phyloP scores from a whole-genome alignment of 2,329 filamentous ascomycete species.

The Fusarium odoratissimum region DNA sequence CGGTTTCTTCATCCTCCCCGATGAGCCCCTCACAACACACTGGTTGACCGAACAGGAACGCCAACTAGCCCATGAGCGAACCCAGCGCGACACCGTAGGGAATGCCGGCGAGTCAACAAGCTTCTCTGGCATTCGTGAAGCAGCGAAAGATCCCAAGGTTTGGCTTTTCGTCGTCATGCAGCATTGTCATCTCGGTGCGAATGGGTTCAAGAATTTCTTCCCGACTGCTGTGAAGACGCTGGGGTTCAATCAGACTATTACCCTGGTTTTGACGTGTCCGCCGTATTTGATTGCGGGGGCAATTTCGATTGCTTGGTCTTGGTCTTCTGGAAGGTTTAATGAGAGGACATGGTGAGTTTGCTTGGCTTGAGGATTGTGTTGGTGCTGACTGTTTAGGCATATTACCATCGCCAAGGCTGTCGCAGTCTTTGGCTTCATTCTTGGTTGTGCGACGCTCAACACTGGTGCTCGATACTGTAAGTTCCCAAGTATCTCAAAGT shows the following conservation, averaged over 20 bases:
- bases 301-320: constrained; percentile 35
- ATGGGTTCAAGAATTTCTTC: constrained; percentile 55
- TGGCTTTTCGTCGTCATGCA: constrained; percentile 63
- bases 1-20: constrained; percentile 44
- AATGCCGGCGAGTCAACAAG: constrained; percentile 53
- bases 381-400: constrained; percentile 43
- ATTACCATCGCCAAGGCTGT: constrained; percentile 56
- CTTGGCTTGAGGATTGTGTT: accelerated
- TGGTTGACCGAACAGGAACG: constrained; percentile 57
- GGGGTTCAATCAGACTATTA: constrained; percentile 40
- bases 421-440: constrained; percentile 48
- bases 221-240: constrained; percentile 44
- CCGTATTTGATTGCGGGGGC: constrained; percentile 56
- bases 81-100: constrained; percentile 59
- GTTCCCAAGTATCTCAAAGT: accelerated
- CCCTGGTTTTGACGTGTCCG: constrained; percentile 48
- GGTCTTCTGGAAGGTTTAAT: constrained; percentile 58
- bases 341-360: constrained; percentile 54
- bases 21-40: constrained; percentile 56
- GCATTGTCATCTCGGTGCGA: constrained; percentile 62
- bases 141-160: constrained; percentile 57
- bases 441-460: constrained; percentile 43
- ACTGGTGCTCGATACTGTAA: constrained; percentile 31
- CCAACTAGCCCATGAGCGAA: constrained; percentile 53
- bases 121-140: constrained; percentile 57